Conservation (phyloP, 257 asterid species). For the Nicotiana attenuata region DNA sequence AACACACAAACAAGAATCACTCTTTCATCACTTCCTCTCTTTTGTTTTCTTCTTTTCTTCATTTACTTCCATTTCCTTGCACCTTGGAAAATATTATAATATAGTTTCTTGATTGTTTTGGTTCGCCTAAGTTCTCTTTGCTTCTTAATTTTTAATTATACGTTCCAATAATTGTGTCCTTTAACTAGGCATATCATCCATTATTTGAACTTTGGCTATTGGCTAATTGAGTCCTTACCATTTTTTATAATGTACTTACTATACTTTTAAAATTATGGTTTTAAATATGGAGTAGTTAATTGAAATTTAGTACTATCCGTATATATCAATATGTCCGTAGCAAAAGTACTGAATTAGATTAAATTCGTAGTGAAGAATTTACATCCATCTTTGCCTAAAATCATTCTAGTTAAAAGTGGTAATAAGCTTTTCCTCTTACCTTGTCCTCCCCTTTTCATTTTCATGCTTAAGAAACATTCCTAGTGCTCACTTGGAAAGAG, state of each 20-base stretch:
- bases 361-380: too few species aligned
- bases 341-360: too few species aligned
- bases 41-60: not conserved
- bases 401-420: too few species aligned
- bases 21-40: not conserved
- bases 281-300: too few species aligned
- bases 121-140: not conserved
- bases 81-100: not conserved
- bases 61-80: not conserved
- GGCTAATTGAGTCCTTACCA: too few species aligned
- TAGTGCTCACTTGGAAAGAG: not conserved
- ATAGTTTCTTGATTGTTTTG: not conserved
- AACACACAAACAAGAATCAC: constrained; percentile 1
- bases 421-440: not conserved
- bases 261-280: too few species aligned
- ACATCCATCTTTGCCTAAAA: too few species aligned
- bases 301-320: too few species aligned
- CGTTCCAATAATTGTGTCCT: not conserved
- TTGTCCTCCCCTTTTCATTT: not conserved
- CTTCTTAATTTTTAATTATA: not conserved
- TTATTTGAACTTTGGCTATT: too few species aligned
- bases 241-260: too few species aligned
- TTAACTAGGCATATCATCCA: not conserved
- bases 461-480: not conserved
- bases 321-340: too few species aligned